Evolutionary conservation across 352 stramenopile genomes (phyloP).

Genomic region (Globisporangium middletonii): DNA sequence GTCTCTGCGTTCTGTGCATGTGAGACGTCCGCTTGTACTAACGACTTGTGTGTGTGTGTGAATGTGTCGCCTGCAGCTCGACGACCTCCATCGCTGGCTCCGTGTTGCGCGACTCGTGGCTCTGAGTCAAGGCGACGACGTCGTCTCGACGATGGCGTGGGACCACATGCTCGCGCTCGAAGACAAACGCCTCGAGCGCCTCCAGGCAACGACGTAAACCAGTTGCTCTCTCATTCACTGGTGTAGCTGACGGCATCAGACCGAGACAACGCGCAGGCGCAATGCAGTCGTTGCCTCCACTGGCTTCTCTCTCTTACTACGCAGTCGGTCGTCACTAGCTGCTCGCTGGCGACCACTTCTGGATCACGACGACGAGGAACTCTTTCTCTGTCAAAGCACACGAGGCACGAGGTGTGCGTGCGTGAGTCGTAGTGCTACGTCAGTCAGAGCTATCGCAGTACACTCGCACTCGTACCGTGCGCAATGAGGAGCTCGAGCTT

Average conservation of each 20-base stretch:
- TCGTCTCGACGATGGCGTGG: slow-evolving; percentile 43
- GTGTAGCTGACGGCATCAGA: not conserved
- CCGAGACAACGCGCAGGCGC: not conserved
- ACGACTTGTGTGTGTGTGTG: not conserved
- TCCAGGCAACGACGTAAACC: not conserved
- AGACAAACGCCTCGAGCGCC: slow-evolving; percentile 28
- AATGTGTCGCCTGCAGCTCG: slow-evolving; percentile 29
- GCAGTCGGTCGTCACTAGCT: slow-evolving; percentile 4
- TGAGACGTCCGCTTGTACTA: not conserved
- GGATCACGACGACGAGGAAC: slow-evolving; percentile 93
- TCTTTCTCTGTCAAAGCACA: slow-evolving; percentile 63
- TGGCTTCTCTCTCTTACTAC: not conserved
- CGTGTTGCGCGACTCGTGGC: slow-evolving; percentile 63
- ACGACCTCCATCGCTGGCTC: slow-evolving; percentile 77
- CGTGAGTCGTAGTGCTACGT: too few relatives aligned
- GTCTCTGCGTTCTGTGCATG: slow-evolving; percentile 6
- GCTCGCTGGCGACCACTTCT: slow-evolving; percentile 82
- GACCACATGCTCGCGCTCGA: slow-evolving; percentile 58
- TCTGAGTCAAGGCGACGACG: slow-evolving; percentile 51
- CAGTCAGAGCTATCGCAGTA: too few relatives aligned
- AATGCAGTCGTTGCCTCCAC: not conserved
- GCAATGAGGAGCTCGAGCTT: slow-evolving; percentile 92
- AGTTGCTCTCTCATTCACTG: too few relatives aligned
- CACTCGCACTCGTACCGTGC: slow-evolving; percentile 50
- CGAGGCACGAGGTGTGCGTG: too few relatives aligned